A percentile compares a stretch with the other conserved stretches of the same genome.
Conservation (phyloP, 164 flowering plant genomes). For the Umbellularia californica region DNA sequence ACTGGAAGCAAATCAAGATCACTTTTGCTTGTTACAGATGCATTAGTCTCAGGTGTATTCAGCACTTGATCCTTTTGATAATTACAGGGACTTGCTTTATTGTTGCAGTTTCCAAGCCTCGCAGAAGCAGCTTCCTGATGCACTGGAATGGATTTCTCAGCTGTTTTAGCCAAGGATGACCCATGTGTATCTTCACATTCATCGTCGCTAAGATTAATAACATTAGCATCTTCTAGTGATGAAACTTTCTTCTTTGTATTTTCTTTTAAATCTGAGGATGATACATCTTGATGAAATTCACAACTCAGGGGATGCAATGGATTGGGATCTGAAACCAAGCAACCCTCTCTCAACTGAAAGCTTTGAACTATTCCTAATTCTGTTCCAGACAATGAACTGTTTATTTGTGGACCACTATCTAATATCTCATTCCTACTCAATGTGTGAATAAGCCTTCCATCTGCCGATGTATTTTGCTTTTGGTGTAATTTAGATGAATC, state of each 20-base stretch:
- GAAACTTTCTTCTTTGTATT: conserved; percentile 2
- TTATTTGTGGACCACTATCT: background rate
- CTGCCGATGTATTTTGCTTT: background rate
- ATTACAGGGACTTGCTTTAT: conserved; percentile 28
- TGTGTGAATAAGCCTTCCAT: background rate
- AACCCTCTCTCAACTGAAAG: conserved; percentile 7
- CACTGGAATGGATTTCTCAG: conserved; percentile 6
- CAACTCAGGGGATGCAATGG: conserved; percentile 7
- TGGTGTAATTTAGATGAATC: background rate
- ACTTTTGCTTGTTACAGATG: conserved; percentile 24
- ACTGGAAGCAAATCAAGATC: conserved; percentile 17
- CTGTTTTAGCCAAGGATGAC: background rate
- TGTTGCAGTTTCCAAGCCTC: conserved; percentile 18
- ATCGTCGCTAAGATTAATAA: conserved; percentile 26
- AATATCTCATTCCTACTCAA: conserved; percentile 3
- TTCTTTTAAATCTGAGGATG: conserved; percentile 13
- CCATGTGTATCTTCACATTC: conserved; percentile 23
- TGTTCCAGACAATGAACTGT: conserved; percentile 8
- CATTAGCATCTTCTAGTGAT: conserved; percentile 10
- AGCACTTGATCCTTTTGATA: conserved; percentile 16
- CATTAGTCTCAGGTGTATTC: conserved; percentile 28
- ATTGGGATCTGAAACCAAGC: conserved; percentile 4
- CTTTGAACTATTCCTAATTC: conserved; percentile 3
- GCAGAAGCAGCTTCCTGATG: conserved; percentile 19
- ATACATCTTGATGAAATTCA: conserved; percentile 16